These are phyloP conservation scores for Panellus pusillus DNA, from an alignment of 768 basidiomycete species.

Conservation along the genomic window DNA sequence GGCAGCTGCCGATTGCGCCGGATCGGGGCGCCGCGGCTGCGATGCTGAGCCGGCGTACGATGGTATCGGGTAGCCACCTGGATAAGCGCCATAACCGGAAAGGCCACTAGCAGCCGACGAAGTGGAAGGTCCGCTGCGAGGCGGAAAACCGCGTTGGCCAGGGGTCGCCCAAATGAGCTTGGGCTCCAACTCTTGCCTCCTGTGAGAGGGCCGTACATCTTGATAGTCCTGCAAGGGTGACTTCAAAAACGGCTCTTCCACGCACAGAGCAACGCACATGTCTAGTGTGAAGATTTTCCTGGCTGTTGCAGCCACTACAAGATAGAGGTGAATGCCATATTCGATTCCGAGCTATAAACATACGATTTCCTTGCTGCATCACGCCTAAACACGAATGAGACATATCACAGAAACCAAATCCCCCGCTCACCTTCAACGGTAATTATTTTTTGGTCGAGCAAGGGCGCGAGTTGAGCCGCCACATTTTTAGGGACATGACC, in stretches of 20 bases:
- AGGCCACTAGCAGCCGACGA: constrained; percentile 4
- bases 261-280: constrained; percentile 45
- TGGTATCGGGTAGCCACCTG: not conserved
- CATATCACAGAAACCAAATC: constrained; percentile 16
- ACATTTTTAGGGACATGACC: constrained; percentile 73
- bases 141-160: constrained; percentile 55
- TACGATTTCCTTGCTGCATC: constrained; percentile 69
- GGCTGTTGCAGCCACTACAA: constrained; percentile 1
- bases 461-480: constrained; percentile 60
- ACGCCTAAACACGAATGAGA: constrained; percentile 20
- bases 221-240: constrained; percentile 50
- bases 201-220: constrained; percentile 69
- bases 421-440: constrained; percentile 67
- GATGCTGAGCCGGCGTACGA: constrained; percentile 19
- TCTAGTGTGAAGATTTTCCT: constrained; percentile 48
- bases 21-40: constrained; percentile 17
- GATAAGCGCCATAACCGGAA: constrained; percentile 9
- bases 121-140: constrained; percentile 21
- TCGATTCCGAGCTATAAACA: not conserved
- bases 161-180: constrained; percentile 76
- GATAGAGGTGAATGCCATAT: not conserved
- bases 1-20: constrained; percentile 29
- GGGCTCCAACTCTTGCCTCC: constrained; percentile 61
- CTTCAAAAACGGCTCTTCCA: not conserved
- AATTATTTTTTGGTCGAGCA: constrained; percentile 64